Evolutionary conservation across 148 eudicot genomes (phyloP).

Genomic region (Polygonum aviculare): DNA sequence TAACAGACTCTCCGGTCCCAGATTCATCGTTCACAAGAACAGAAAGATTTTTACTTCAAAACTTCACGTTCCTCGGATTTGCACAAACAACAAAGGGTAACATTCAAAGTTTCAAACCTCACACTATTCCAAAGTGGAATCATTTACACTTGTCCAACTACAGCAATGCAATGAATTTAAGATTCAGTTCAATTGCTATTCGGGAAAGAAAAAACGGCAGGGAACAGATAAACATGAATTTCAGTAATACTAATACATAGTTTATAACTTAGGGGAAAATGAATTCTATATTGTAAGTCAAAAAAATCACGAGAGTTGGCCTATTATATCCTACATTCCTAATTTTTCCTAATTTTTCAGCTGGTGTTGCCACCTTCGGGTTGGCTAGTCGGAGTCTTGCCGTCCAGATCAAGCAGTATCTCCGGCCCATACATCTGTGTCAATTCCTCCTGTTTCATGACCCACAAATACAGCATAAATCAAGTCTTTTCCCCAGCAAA

Average conservation of each 20-base stretch:
- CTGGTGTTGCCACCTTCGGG: background rate
- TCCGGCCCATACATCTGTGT: constrained; percentile 45
- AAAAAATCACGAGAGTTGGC: background rate
- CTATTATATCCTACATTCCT: background rate
- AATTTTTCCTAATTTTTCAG: constrained; percentile 2
- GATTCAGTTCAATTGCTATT: background rate
- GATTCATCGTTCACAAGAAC: too few species aligned
- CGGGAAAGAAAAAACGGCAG: background rate
- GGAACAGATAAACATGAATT: background rate
- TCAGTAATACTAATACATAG: background rate
- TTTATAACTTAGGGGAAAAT: background rate
- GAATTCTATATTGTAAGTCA: background rate
- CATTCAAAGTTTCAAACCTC: background rate
- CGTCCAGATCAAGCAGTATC: constrained; percentile 30
- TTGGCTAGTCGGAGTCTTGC: constrained; percentile 11
- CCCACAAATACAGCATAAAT: background rate
- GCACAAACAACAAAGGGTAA: background rate
- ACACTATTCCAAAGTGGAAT: background rate
- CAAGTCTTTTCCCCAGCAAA: background rate
- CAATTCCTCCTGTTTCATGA: constrained; percentile 57
- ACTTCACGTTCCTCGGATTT: too few species aligned
- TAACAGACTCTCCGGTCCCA: too few species aligned
- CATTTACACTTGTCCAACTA: background rate
- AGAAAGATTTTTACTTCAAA: too few species aligned
- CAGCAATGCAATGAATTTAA: background rate